Evolutionary conservation across 176 grass and related monocot species (phyloP), one percentile per base, ranked within the genome.

Genomic region (Lolium rigidum): DNA sequence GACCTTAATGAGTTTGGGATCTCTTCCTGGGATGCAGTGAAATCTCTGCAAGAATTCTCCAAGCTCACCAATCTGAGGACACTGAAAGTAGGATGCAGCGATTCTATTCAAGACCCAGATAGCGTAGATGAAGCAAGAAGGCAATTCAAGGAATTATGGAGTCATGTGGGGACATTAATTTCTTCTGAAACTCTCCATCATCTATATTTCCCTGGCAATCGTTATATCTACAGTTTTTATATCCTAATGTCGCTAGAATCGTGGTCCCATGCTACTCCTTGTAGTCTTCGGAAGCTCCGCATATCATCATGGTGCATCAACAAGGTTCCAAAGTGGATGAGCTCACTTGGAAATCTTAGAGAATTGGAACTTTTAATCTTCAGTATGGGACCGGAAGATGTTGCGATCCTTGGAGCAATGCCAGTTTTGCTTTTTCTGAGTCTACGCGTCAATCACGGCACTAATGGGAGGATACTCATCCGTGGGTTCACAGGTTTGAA

Each of bases 261-360:
- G 5, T 64, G 43, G 17, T 65, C 43, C 26, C 63, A 26, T 66
- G 14, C 11, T 52, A 14, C 22, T 38, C 6, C 41, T 20, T 63
- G 43, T 21, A 76, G 24, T 25, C 21, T 84, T 6, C 24, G 5
- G 16, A 51, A 84, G 41, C 70, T 84, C 16, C 47, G 20, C 43
- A 35, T 76, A 1, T 7, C 14, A 38, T 0, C 1, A 0, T 22
- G 0, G 3, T 6, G 0, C 17, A 49, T 84, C 9, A 38, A 10
- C n/a, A 76, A 76, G 43, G 17, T 84, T 31, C 82, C 71, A 17
- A 63, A 16, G 37, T 76, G 82, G 82, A 76, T 84, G 56, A 13
- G 3, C 10, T 39, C 44, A 1, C 71, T 76, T 16, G 46, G 7
- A 66, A 77, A 66, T 55, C 59, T 85, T 0, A n/a, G 50, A 20